These are phyloP conservation scores for Hypoxylon sp. DNA, from an alignment of 2,329 filamentous ascomycete genomes.

Conservation along the genomic window DNA sequence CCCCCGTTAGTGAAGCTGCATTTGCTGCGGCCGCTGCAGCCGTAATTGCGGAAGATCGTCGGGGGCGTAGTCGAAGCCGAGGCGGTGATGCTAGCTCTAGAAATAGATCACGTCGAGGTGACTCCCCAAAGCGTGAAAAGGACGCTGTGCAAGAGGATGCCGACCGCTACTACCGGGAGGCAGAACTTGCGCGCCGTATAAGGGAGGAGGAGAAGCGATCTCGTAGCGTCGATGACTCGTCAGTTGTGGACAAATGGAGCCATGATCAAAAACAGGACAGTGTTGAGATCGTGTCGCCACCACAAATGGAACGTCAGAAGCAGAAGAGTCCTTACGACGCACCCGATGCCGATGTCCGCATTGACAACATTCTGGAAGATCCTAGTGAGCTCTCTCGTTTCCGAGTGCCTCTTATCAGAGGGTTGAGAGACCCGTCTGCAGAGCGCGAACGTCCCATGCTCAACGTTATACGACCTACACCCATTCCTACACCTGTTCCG, in stretches of 20 bases:
- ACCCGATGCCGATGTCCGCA: slow-evolving; percentile 70
- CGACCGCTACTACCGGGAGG: slow-evolving; percentile 65
- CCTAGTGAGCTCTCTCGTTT: slow-evolving; percentile 59
- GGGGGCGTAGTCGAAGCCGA: slow-evolving; percentile 45
- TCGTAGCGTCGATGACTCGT: slow-evolving; percentile 60
- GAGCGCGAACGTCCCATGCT: slow-evolving; percentile 66
- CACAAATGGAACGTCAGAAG: slow-evolving; percentile 54
- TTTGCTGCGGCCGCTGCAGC: slow-evolving; percentile 57
- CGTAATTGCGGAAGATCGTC: slow-evolving; percentile 50
- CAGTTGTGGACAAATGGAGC: slow-evolving; percentile 63
- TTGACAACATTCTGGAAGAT: slow-evolving; percentile 64
- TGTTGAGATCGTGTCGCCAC: slow-evolving; percentile 64
- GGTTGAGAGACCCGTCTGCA: slow-evolving; percentile 59
- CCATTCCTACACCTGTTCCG: slow-evolving; percentile 59
- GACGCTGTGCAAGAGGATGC: slow-evolving; percentile 65
- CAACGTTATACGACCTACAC: slow-evolving; percentile 69
- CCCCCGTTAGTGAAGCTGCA: slow-evolving; percentile 57
- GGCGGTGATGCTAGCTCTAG: slow-evolving; percentile 46
- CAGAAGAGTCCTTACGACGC: slow-evolving; percentile 61
- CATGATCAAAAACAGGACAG: slow-evolving; percentile 49
- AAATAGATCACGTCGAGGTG: slow-evolving; percentile 48
- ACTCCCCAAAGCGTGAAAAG: slow-evolving; percentile 41
- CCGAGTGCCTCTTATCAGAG: slow-evolving; percentile 40
- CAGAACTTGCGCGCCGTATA: slow-evolving; percentile 61
- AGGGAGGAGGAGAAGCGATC: slow-evolving; percentile 63